Evolutionary conservation across 805 yeast species (phyloP), one percentile per base, ranked within the genome.

Genomic region (Debaryomyces hansenii): DNA sequence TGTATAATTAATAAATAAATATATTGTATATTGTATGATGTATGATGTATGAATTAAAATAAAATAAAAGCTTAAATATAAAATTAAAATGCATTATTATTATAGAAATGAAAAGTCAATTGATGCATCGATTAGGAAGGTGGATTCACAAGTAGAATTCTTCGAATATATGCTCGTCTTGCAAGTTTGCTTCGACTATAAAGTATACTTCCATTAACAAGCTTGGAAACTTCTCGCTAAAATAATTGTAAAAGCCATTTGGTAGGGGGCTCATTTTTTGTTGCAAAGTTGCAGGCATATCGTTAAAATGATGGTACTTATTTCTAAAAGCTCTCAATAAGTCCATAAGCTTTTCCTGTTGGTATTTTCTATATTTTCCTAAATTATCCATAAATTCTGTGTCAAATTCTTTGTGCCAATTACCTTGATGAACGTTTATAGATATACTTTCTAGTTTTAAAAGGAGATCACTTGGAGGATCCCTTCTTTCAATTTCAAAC

Each of bases 291-390:
- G 68, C 75, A 1, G 97, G 96, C 60, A 91, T 69, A 63, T 94
- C 99, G 67, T 90, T 90, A 64, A 79, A 92, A 64, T 94, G 99
- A 64, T 94, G 98, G 59, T 89, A 85, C 64, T 94, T 94, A 69
- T 94, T 94, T 57, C 99, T 77, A 55, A 94, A 66, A 0, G 97
- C 97, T 48, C 99, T 74, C 48, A 94, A 67, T 42, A 94, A 68
- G 63, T 94, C 99, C 83, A 90, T 82, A 39, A 94, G 66, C 56
- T 83, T 87, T 47, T 78, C 82, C 0, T 86, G 79, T 52, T 85
- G 85, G 63, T 94, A 94, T 64, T 90, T 91, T 55, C 99, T 78
- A 63, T 90, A 94, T 60, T 88, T 89, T 15, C 96, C 97, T 52
- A 94, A 73, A 59, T 92, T 90, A 27, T 84, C 87, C 70, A 88